Evolutionary conservation across 768 basidiomycete genomes (phyloP), one percentile per base, ranked within the genome.

Genomic region (Pulveroboletus sp.): DNA sequence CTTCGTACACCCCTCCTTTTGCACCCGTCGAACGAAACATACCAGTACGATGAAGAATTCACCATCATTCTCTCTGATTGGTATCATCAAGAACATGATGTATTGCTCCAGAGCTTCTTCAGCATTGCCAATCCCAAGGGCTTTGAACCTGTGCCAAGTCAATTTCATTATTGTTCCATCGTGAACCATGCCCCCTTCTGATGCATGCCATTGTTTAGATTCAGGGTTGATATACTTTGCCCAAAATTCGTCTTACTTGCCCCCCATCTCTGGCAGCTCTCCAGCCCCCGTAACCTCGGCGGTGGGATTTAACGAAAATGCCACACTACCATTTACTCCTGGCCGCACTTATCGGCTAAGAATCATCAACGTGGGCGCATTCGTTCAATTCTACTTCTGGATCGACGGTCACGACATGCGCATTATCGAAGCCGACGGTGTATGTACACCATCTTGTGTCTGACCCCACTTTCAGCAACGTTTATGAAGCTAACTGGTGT

Each of bases 341-440:
- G 93, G 93, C 3, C 89, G 87, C 71, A 96, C 86, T 3, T 97
- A 99, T 68, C 83, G 91, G 15, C 74, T 97, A 28, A 83, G 93
- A 15, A 73, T 99, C 58, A 73, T 96, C 61, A 97, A 96, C 67
- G 86, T 78, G n/a, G 75, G 80, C 36, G 88, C 81, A 0, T 84
- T 93, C 51, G 62, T 80, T 1, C 77, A 79, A 33, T 90, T 90
- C 69, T 90, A 75, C 73, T 90, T 93, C 67, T 89, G 87, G 85
- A 89, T 93, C 38, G 90, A 91, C 54, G 90, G 90, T 3, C 89
- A 93, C 59, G 77, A 86, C 28, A 90, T 93, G 88, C 71, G 75
- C 6, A 77, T 92, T 53, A 87, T 93, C 52, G 89, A 93, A 68
- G 89, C 80, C 47, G 89, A 91, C 57, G 89, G 89, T 2, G 89